Conservation (phyloP, 306 rosid species). For the Cicer pinnatifidum region DNA sequence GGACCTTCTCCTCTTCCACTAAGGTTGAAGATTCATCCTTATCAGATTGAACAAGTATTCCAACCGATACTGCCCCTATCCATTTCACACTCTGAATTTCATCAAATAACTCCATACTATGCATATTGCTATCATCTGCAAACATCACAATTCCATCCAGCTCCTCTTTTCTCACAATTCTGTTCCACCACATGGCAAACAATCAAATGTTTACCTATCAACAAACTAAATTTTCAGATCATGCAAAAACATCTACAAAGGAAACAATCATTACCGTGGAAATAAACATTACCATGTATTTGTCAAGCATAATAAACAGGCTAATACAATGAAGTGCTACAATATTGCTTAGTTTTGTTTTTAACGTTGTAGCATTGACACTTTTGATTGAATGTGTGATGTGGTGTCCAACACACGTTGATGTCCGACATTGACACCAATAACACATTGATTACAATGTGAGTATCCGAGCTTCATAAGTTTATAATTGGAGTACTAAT, state of each 20-base stretch:
- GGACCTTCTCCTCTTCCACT: conserved; percentile 54
- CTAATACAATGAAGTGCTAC: conserved; percentile 5
- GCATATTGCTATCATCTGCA: conserved; percentile 98
- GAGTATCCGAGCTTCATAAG: too few relatives aligned
- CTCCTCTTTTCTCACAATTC: conserved; percentile 76
- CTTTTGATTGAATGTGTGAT: too few relatives aligned
- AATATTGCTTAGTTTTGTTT: conserved; percentile 6
- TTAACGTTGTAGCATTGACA: too few relatives aligned
- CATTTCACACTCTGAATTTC: conserved; percentile 84
- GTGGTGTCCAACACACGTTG: too few relatives aligned
- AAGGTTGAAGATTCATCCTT: conserved; percentile 50
- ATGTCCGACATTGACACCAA: too few relatives aligned
- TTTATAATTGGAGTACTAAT: background rate
- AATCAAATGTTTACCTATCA: conserved; percentile 47
- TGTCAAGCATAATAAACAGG: conserved; percentile 1
- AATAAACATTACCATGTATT: background rate
- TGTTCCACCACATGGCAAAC: conserved; percentile 56
- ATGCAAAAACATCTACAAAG: conserved; percentile 8
- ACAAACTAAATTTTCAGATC: conserved; percentile 33
- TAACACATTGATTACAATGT: too few relatives aligned
- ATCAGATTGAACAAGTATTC: conserved; percentile 76
- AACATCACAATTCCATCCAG: conserved; percentile 87
- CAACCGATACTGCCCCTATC: conserved; percentile 92
- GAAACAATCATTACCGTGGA: background rate
- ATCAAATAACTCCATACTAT: conserved; percentile 89